These are phyloP conservation scores for Pseudogymnoascus sp. DNA, from an alignment of 2,329 filamentous ascomycete genomes.

Conservation along the genomic window DNA sequence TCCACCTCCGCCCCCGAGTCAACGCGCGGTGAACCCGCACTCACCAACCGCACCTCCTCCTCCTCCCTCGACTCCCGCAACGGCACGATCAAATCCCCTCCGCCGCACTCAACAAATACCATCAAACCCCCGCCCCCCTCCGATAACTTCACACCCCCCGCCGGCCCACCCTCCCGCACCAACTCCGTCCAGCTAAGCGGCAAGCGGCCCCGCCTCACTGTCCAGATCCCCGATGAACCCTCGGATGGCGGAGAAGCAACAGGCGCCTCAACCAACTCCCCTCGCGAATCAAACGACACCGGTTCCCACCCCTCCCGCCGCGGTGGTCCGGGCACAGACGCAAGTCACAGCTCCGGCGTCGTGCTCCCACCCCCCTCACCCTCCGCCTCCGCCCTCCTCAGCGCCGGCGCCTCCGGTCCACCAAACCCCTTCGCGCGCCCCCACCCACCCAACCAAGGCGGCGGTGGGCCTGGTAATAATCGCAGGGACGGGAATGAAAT, in stretches of 20 bases:
- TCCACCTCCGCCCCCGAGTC: constrained; percentile 42
- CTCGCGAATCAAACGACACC: constrained; percentile 23
- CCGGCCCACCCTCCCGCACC: constrained; percentile 61
- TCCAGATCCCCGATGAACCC: constrained; percentile 89
- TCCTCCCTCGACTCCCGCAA: constrained; percentile 26
- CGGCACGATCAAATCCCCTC: constrained; percentile 46
- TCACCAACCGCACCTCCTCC: constrained; percentile 51
- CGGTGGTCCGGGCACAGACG: constrained; percentile 14
- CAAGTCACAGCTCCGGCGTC: constrained; percentile 56
- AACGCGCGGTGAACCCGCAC: constrained; percentile 27
- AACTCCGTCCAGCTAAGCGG: constrained; percentile 59
- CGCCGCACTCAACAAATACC: constrained; percentile 26
- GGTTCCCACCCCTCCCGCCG: constrained; percentile 21
- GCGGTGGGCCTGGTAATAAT: too few species aligned
- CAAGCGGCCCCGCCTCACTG: constrained; percentile 75
- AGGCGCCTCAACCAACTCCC: constrained; percentile 56
- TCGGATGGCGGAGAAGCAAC: constrained; percentile 72
- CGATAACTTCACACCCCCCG: constrained; percentile 48
- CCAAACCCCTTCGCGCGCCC: constrained; percentile 94
- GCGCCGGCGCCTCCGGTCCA: constrained; percentile 83
- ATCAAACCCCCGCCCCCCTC: constrained; percentile 39
- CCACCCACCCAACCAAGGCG: constrained; percentile 58
- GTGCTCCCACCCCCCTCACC: constrained; percentile 91
- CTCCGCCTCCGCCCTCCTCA: constrained; percentile 66
- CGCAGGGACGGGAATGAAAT: constrained; percentile 44